Base-by-base conservation (phyloP, 441 rosid species). In the Adansonia gregorii region DNA sequence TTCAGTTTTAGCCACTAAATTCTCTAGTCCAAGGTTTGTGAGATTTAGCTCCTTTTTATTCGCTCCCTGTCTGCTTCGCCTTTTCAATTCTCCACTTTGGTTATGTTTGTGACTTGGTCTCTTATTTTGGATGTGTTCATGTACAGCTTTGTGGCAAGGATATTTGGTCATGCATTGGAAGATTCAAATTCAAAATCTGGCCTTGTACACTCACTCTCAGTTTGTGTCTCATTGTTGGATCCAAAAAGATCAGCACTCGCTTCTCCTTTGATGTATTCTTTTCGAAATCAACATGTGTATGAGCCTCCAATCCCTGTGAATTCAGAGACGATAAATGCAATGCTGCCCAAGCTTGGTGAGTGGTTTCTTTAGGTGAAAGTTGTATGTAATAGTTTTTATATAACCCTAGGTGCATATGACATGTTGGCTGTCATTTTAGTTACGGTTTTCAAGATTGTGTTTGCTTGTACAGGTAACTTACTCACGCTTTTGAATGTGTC, bases 331-430 rank as follows among this genome's bases (percentile, higher is more conserved):
- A 85, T 94, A 46, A 74, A 65, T 80, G 98, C 99, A 45, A 94
- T 94, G 99, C 87, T 97, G 78, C 99, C 98, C 64, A 92, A 85
- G 84, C 95, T 94, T 54, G 89, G 99, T 97, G 81, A 88, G 93
- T 83, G 58, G 51, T 59, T 31, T 77, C 17, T 66, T 72, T 35
- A 17, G n/a, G 60, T 61, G 51, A 22, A 54, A 63, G 59, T 17
- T 61, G 17, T 24, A 14, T 52, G 22, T 17, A 35, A 46, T 68
- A 8, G 15, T 3, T 24, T 67, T 55, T 4, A 54, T 3, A 24
- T 20, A 49, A 51, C 35, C 4, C 2, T 74, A 51, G 76, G 17
- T 67, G 76, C 78, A 77, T 81, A 12, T 22, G 8, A 54, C 68
- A 63, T 79, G 15, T 19, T 70, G 10, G 59, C 15, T 76, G 56